Evolutionary conservation across 2,329 filamentous ascomycete genomes (phyloP).

Genomic region (Pseudogymnoascus sp.): DNA sequence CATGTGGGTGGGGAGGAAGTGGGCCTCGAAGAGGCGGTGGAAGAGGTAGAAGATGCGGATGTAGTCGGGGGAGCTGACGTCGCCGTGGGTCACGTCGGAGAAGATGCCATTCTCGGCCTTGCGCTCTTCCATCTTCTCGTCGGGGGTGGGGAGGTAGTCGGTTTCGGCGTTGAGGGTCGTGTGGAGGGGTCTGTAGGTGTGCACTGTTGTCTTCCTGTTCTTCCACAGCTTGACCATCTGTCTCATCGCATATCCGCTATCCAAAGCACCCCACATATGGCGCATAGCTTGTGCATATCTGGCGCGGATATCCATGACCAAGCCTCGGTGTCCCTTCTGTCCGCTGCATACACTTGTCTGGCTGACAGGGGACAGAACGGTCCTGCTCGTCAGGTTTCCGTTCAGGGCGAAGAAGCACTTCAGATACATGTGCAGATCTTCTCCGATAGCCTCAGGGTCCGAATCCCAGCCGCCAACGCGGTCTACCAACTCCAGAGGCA

Average conservation of each 20-base stretch:
- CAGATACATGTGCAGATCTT: conserved; percentile 71
- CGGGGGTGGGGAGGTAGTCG: conserved; percentile 19
- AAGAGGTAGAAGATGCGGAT: conserved; percentile 50
- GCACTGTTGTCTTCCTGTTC: conserved; percentile 48
- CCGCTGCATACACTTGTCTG: conserved; percentile 64
- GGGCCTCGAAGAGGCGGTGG: conserved; percentile 66
- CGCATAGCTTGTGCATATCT: conserved; percentile 66
- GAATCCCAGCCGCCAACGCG: conserved; percentile 67
- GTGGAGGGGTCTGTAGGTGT: conserved; percentile 50
- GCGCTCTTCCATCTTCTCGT: conserved; percentile 1
- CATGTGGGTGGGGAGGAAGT: conserved; percentile 64
- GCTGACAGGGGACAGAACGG: conserved; percentile 62
- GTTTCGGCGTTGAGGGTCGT: conserved; percentile 35
- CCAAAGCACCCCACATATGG: conserved; percentile 70
- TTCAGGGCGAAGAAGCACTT: conserved; percentile 72
- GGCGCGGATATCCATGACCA: conserved; percentile 51
- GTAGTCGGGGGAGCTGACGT: conserved; percentile 45
- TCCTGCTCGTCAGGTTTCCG: conserved; percentile 57
- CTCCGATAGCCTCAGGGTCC: conserved; percentile 63
- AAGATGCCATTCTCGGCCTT: conserved; percentile 44
- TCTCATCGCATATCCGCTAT: conserved; percentile 58
- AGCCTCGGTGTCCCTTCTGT: conserved; percentile 43
- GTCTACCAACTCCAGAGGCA: conserved; percentile 60
- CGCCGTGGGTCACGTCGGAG: conserved; percentile 47
- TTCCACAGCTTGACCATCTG: conserved; percentile 51